These are phyloP conservation scores for Cryphonectria nitschkei DNA, from an alignment of 2,329 filamentous ascomycete species.

Conservation along the genomic window DNA sequence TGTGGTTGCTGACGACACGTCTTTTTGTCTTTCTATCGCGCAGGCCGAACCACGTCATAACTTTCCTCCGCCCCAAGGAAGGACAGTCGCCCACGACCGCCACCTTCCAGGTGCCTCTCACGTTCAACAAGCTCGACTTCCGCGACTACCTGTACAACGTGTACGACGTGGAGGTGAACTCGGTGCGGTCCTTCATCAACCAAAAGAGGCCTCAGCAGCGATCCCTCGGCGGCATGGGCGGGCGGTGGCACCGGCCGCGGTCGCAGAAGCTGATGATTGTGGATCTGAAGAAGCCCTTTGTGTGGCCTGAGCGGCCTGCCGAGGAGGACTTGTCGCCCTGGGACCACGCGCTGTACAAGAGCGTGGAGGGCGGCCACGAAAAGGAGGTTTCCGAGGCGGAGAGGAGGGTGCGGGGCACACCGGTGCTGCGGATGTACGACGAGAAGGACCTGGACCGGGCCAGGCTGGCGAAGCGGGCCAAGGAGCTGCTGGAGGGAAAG, in stretches of 20 bases:
- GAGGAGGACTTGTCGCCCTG: constrained; percentile 59
- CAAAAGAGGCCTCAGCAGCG: constrained; percentile 63
- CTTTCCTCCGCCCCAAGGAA: constrained; percentile 72
- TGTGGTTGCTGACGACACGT: neutral
- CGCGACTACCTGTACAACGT: constrained; percentile 91
- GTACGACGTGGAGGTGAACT: constrained; percentile 75
- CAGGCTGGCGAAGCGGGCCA: constrained; percentile 61
- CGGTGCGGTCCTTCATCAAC: constrained; percentile 80
- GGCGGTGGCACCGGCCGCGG: constrained; percentile 70
- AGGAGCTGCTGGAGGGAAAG: constrained; percentile 62
- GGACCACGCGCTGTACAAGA: constrained; percentile 64
- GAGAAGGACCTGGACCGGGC: constrained; percentile 44
- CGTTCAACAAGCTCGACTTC: constrained; percentile 94
- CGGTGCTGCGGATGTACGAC: constrained; percentile 38
- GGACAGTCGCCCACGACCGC: constrained; percentile 79
- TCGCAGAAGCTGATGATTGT: constrained; percentile 92
- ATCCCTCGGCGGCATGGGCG: constrained; percentile 50
- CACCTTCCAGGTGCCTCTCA: constrained; percentile 86
- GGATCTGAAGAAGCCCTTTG: constrained; percentile 84
- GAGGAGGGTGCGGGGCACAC: constrained; percentile 10
- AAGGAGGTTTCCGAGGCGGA: constrained; percentile 32
- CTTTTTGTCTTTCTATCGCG: constrained; percentile 5
- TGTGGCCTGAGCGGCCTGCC: constrained; percentile 75
- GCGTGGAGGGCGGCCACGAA: constrained; percentile 53
- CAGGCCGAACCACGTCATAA: constrained; percentile 81